These are phyloP conservation scores for Aspergillus avenaceus DNA, from an alignment of 495 filamentous ascomycete species.

Conservation along the genomic window DNA sequence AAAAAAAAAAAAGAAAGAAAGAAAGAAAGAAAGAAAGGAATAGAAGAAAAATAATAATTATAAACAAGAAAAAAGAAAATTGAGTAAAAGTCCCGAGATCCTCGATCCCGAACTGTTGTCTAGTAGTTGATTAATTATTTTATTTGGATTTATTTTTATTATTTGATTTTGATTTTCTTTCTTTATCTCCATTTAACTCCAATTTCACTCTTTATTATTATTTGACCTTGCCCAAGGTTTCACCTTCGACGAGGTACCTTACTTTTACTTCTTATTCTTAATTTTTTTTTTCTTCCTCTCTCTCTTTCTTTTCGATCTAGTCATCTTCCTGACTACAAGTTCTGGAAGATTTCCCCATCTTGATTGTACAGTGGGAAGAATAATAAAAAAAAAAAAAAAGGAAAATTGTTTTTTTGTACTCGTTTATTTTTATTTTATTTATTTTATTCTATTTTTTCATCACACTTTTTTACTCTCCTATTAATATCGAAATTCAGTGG, in stretches of 20 bases:
- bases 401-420: too few relatives aligned
- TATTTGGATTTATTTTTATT: conserved; percentile 4
- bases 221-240: background rate
- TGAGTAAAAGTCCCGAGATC: conserved; percentile 20
- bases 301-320: background rate
- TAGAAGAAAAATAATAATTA: conserved; percentile 10
- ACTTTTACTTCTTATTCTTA: too few relatives aligned
- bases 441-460: background rate
- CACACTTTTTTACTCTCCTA: background rate
- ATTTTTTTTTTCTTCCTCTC: conserved; percentile 3
- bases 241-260: conserved; percentile 1
- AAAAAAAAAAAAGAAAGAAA: conserved; percentile 16
- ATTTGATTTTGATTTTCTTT: conserved; percentile 28
- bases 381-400: too few relatives aligned
- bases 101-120: conserved; percentile 5
- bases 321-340: conserved; percentile 5
- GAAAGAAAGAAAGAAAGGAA: conserved; percentile 10
- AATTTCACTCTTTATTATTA: background rate
- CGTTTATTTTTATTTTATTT: background rate
- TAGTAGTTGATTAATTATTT: conserved; percentile 1
- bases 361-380: too few relatives aligned
- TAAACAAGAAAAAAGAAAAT: conserved; percentile 10
- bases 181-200: conserved; percentile 11
- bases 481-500: background rate
- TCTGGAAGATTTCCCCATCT: background rate